Evolutionary conservation across 2,329 filamentous ascomycete species (phyloP).

Genomic region (Drechslerella coelobrocha): DNA sequence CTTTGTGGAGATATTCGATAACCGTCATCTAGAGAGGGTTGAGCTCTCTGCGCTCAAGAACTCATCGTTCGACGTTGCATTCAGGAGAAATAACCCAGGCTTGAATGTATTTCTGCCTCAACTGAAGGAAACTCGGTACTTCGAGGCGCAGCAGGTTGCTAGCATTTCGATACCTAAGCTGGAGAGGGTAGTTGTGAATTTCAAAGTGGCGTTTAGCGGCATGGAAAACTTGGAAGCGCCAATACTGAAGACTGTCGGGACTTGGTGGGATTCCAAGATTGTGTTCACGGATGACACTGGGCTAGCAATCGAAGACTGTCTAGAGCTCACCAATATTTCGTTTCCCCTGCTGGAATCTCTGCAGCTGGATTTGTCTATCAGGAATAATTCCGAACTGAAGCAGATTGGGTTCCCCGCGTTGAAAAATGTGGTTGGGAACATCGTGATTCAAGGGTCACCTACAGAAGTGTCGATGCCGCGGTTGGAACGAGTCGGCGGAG

Average conservation of each 20-base stretch:
- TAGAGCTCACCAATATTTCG: conserved; percentile 11
- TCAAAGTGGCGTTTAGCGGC: conserved; percentile 28
- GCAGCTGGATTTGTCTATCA: conserved; percentile 32
- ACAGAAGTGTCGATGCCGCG: conserved; percentile 19
- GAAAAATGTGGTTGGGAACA: conserved; percentile 15
- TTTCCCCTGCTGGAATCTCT: conserved; percentile 23
- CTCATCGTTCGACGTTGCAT: conserved; percentile 28
- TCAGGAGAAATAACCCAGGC: conserved; percentile 29
- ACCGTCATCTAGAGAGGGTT: conserved; percentile 17
- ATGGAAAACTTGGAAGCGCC: conserved; percentile 20
- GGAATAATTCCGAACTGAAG: conserved; percentile 21
- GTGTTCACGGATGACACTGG: conserved; percentile 28
- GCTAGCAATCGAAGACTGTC: conserved; percentile 19
- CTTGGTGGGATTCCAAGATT: conserved; percentile 16
- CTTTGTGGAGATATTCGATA: conserved; percentile 43
- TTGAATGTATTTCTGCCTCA: conserved; percentile 29
- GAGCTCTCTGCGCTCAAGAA: conserved; percentile 29
- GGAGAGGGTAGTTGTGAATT: conserved; percentile 23
- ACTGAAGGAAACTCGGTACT: conserved; percentile 26
- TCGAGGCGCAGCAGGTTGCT: conserved; percentile 16
- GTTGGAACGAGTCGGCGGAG: conserved; percentile 28
- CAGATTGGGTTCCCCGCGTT: conserved; percentile 16
- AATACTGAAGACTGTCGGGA: conserved; percentile 16
- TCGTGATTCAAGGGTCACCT: conserved; percentile 23
- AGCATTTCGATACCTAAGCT: conserved; percentile 22